Base-by-base conservation (phyloP, 805 yeast species). In the Yamadazyma kitorensis region DNA sequence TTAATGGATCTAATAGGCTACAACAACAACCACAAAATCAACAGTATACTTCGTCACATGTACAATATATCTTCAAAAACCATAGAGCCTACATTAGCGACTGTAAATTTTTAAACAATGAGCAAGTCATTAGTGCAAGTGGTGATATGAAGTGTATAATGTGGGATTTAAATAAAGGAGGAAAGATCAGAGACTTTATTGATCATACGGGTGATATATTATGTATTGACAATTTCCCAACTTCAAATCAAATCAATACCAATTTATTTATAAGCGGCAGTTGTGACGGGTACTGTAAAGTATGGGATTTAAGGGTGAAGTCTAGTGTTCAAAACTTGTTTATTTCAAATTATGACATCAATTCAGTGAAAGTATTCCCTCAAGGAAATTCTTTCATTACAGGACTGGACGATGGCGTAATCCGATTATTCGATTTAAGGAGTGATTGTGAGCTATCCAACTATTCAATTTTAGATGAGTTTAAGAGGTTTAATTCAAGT, bases 51-150 rank as follows among this genome's bases (percentile, higher is more conserved):
- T 11, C 19, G 37, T 47, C 34, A 30, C 37, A 61, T 39, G 64
- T 76, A 6, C 65, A 71, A 20, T 64, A 80, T 4, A 68, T 78
- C 2, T 74, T 85, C 52, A 81, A 83, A 52, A 93, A 93, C 1
- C 96, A 89, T 57, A 70, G 77, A 6, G 91, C 93, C 29, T 89
- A 87, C 52, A 75, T 89, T 4, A 78, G 91, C 0, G 86, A 80
- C 44, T 69, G 85, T 41, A 80, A 76, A 29, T 89, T 87, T 51
- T 37, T 82, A n/a, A 64, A 67, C 35, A 74, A 81, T 40, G 57
- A 69, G 4, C 66, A 64, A 18, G 54, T 86, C 0, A 49, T 87
- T 12, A 84, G 95, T 0, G 72, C 82, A 1, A 80, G 89, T 25
- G 96, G 95, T 3, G 97, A 88, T 55, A 75, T 80, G 80, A 77